These are phyloP conservation scores for Cryptosporidium viatorum DNA, from an alignment of 169 alveolate species.

Conservation along the genomic window DNA sequence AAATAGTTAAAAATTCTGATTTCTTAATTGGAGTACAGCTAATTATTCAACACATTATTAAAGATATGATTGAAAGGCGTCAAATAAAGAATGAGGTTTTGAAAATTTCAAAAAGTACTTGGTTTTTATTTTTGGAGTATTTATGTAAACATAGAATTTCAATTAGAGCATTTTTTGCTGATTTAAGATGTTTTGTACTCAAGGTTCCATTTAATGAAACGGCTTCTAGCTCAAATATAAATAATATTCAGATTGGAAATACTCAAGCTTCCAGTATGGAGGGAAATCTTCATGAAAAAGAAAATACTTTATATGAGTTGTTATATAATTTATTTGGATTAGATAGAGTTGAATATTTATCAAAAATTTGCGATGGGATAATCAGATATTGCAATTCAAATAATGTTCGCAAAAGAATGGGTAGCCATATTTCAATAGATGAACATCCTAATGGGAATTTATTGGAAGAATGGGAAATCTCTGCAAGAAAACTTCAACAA, in stretches of 20 bases:
- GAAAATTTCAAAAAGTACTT: neutral
- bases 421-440: no score
- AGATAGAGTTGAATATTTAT: conserved; percentile 24
- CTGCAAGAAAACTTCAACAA: conserved; percentile 59
- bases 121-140: conserved; percentile 47
- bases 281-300: neutral
- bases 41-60: conserved; percentile 39
- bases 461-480: conserved; percentile 71
- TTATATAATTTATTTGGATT: conserved; percentile 3
- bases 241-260: neutral
- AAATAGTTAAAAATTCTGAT: conserved; percentile 44
- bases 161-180: conserved; percentile 71
- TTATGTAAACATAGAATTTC: conserved; percentile 20
- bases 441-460: neutral
- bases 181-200: conserved; percentile 46
- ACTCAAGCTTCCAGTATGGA: neutral
- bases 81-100: conserved; percentile 8
- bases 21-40: conserved; percentile 61
- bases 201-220: conserved; percentile 72
- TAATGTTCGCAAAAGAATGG: neutral
- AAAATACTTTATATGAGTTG: neutral
- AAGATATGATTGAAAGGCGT: conserved; percentile 64
- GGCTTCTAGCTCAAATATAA: neutral
- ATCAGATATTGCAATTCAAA: conserved; percentile 15
- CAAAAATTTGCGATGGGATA: conserved; percentile 15